phyloP scores from a whole-genome alignment of 108 stramenopile genomes.

The Skeletonema grethae region DNA sequence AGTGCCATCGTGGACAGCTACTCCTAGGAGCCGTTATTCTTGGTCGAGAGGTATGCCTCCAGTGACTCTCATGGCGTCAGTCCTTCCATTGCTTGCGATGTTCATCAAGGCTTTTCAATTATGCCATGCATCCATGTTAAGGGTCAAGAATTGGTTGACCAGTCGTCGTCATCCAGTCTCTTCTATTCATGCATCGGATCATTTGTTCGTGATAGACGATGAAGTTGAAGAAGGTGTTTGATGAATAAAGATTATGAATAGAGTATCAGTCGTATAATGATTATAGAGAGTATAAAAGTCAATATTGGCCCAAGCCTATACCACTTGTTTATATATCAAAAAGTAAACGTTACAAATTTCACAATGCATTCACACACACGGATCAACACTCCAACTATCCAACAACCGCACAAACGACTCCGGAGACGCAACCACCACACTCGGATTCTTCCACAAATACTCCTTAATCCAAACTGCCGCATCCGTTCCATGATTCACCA shows the following conservation, averaged over 20 bases:
- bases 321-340: no score
- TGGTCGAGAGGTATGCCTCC: constrained; percentile 40
- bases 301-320: not conserved
- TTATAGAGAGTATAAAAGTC: not conserved
- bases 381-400: no score
- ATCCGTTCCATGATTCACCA: constrained; percentile 46
- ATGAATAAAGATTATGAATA: not conserved
- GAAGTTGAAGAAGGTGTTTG: not conserved
- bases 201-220: not conserved
- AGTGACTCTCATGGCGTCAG: constrained; percentile 27
- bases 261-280: not conserved
- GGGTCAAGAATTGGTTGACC: not conserved
- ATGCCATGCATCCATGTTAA: not conserved
- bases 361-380: no score
- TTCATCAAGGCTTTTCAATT: constrained; percentile 24
- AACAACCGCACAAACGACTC: no score
- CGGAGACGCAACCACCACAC: no score
- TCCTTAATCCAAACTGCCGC: constrained; percentile 45
- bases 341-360: no score
- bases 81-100: constrained; percentile 22
- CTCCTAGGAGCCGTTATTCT: constrained; percentile 13
- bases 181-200: constrained; percentile 9
- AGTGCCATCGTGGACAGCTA: constrained; percentile 12
- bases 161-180: constrained; percentile 9
- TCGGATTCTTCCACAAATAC: constrained; percentile 29